Evolutionary conservation across 306 rosid genomes (phyloP).

Genomic region (Vicia villosa): DNA sequence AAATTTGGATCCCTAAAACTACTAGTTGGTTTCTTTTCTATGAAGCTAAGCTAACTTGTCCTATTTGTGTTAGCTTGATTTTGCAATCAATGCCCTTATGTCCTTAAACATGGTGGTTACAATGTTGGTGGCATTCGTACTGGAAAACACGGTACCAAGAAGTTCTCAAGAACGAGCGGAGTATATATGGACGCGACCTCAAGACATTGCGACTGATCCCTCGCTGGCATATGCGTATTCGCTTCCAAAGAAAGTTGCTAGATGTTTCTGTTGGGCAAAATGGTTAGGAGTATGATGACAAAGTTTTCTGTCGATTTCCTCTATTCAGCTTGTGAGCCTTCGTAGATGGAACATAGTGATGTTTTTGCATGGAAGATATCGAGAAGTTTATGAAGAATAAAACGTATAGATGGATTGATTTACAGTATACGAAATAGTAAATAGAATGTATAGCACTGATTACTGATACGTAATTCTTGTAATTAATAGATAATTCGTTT

Average conservation of each 20-base stretch:
- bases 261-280: constrained; percentile 53
- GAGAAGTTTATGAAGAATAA: constrained; percentile 24
- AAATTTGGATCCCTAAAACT: background rate
- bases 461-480: constrained; percentile 23
- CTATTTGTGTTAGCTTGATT: constrained; percentile 67
- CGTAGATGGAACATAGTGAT: background rate
- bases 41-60: constrained; percentile 37
- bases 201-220: constrained; percentile 62
- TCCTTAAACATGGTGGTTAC: constrained; percentile 97
- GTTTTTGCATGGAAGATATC: constrained; percentile 2
- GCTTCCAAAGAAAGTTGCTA: constrained; percentile 55
- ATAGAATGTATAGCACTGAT: constrained; percentile 30
- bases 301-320: background rate
- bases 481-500: constrained; percentile 14
- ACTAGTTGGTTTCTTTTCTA: background rate
- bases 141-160: constrained; percentile 90
- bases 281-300: constrained; percentile 55
- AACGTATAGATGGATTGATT: constrained; percentile 1
- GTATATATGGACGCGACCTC: constrained; percentile 62
- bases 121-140: constrained; percentile 64
- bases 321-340: background rate
- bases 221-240: constrained; percentile 62
- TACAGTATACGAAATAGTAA: constrained; percentile 26
- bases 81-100: constrained; percentile 76
- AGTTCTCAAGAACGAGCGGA: constrained; percentile 75